Evolutionary conservation across 2,329 filamentous ascomycete species (phyloP).

Genomic region (Torrubiellomyces zombiae): DNA sequence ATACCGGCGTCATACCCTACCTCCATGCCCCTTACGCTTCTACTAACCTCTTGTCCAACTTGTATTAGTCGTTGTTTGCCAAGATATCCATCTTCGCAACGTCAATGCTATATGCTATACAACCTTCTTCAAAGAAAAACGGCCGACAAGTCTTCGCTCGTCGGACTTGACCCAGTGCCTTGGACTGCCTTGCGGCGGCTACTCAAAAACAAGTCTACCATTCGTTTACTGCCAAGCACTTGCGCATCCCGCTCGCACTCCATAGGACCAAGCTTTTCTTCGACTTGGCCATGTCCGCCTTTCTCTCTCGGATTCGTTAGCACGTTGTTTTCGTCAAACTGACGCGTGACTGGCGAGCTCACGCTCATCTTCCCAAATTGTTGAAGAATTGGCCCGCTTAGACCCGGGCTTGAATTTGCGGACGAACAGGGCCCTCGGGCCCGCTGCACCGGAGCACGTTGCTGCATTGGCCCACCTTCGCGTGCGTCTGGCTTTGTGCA

Average conservation of each 20-base stretch:
- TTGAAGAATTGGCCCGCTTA: conserved; percentile 7
- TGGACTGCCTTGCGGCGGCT: conserved; percentile 26
- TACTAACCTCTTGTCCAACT: not conserved
- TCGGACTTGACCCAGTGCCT: conserved; percentile 13
- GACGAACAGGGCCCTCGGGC: conserved; percentile 8
- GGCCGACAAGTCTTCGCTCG: conserved; percentile 11
- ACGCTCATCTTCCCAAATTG: conserved; percentile 8
- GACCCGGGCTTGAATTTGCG: conserved; percentile 14
- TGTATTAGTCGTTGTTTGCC: no score
- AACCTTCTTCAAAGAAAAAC: conserved; percentile 14
- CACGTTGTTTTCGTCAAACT: conserved; percentile 3
- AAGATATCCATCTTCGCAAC: no score
- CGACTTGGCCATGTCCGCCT: not conserved
- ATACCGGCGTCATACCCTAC: no score
- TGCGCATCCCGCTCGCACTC: conserved; percentile 14
- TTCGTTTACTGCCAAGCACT: conserved; percentile 27
- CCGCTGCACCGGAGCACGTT: conserved; percentile 7
- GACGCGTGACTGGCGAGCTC: conserved; percentile 7
- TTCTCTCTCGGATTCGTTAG: no score
- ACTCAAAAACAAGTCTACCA: conserved; percentile 38
- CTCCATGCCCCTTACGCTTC: not conserved
- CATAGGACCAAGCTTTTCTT: no score
- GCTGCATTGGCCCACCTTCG: conserved; percentile 8
- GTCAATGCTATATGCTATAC: not conserved
- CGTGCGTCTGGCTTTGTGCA: conserved; percentile 5